A percentile compares a stretch with the other conserved stretches of the same genome.
Evolutionary conservation across 345 rosid genomes (phyloP).

Genomic region (Raphanus sativus): DNA sequence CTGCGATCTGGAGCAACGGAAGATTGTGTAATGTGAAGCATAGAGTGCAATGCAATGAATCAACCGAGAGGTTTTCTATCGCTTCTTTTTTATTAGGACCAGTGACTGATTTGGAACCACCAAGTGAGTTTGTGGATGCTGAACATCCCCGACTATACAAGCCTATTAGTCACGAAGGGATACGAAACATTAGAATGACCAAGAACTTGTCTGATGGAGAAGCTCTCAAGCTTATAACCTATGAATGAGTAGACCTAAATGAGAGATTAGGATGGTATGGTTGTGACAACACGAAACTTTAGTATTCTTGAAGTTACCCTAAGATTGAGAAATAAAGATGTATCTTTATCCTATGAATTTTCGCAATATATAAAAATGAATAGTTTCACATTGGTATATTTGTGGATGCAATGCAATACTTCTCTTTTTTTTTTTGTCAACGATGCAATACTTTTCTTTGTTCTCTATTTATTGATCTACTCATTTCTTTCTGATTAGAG

Average conservation of each 20-base stretch:
- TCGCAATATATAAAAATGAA: background rate
- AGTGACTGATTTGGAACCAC: conserved; percentile 28
- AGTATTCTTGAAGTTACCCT: background rate
- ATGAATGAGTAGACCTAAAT: background rate
- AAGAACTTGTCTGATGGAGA: conserved; percentile 24
- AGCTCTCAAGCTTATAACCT: conserved; percentile 33
- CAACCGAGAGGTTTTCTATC: conserved; percentile 54
- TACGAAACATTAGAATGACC: conserved; percentile 27
- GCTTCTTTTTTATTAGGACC: conserved; percentile 75
- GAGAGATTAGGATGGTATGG: background rate
- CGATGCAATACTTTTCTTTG: background rate
- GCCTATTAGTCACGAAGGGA: conserved; percentile 32
- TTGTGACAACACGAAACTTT: background rate
- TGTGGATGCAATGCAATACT: background rate
- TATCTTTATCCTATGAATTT: background rate
- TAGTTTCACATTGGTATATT: background rate
- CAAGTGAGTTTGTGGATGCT: conserved; percentile 35
- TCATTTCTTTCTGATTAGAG: background rate
- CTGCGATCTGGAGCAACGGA: conserved; percentile 76
- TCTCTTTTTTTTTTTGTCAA: no score
- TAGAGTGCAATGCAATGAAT: conserved; percentile 72
- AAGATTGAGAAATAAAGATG: conserved; percentile 1
- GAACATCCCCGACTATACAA: conserved; percentile 35
- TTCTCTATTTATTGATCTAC: background rate
- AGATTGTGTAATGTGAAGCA: conserved; percentile 65